Conservation (phyloP, 1,284 basidiomycete species). For the Microbotryum intermedium region DNA sequence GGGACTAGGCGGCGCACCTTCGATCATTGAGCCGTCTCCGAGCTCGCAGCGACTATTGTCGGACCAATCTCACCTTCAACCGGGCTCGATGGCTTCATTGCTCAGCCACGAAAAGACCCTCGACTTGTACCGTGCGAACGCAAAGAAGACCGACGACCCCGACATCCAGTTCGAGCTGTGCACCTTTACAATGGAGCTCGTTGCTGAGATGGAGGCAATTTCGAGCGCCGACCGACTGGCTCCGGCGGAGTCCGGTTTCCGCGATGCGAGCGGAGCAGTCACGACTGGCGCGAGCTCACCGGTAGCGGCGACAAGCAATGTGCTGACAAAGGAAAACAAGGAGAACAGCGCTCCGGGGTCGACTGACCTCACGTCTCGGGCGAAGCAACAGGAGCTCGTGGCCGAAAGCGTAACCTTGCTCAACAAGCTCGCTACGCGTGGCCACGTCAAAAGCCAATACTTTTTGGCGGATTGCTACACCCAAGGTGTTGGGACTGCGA, state of each 20-base stretch:
- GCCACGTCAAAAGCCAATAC: constrained; percentile 90
- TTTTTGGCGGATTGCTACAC: constrained; percentile 96
- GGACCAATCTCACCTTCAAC: constrained; percentile 87
- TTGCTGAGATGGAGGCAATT: constrained; percentile 20
- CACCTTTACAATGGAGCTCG: constrained; percentile 93
- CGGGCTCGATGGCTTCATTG: constrained; percentile 83
- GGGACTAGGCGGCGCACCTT: no score
- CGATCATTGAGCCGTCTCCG: no score
- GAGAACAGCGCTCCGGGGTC: constrained; percentile 48
- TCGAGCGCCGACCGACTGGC: background rate
- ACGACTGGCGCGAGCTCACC: background rate
- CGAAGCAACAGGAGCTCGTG: constrained; percentile 76
- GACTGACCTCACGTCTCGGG: constrained; percentile 40
- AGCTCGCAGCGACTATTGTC: no score
- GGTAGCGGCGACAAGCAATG: background rate
- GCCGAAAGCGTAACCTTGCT: constrained; percentile 77
- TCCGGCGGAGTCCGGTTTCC: background rate
- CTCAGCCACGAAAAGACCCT: constrained; percentile 91
- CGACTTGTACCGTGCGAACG: constrained; percentile 92
- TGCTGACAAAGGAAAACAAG: constrained; percentile 1
- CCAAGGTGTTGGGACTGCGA: constrained; percentile 85
- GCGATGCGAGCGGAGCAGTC: background rate
- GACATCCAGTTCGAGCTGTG: constrained; percentile 97
- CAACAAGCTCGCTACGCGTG: constrained; percentile 83
- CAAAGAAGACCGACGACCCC: constrained; percentile 97